Evolutionary conservation across 805 yeast genomes (phyloP).

Genomic region (Candida ortonii): DNA sequence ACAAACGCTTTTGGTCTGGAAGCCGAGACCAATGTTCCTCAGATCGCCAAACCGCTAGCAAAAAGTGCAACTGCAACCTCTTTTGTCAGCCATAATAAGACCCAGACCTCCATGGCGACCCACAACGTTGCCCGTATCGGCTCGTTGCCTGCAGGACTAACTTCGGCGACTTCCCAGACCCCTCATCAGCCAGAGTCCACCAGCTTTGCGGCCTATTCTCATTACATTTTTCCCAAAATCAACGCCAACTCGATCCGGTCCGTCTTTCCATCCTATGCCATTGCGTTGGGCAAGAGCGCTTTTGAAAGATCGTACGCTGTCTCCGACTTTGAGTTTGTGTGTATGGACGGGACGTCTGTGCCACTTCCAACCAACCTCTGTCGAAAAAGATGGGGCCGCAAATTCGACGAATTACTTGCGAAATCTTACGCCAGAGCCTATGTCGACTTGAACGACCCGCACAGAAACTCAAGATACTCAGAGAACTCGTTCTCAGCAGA

Average conservation of each 20-base stretch:
- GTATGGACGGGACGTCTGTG: slow-evolving; percentile 67
- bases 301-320: slow-evolving; percentile 62
- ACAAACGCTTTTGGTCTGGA: slow-evolving; percentile 41
- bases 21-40: slow-evolving; percentile 1
- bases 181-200: slow-evolving; percentile 12
- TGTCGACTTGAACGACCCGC: slow-evolving; percentile 24
- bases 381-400: slow-evolving; percentile 75
- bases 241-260: slow-evolving; percentile 65
- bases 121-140: slow-evolving; percentile 1
- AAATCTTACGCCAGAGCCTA: slow-evolving; percentile 63
- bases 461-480: slow-evolving; percentile 2
- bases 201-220: slow-evolving; percentile 67
- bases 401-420: slow-evolving; percentile 59
- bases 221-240: slow-evolving; percentile 70
- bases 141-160: slow-evolving; percentile 6
- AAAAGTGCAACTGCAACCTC: neutral
- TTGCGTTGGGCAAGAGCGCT: slow-evolving; percentile 73
- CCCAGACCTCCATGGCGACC: neutral
- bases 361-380: slow-evolving; percentile 59
- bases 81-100: neutral
- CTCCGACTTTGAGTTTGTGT: slow-evolving; percentile 69
- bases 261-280: slow-evolving; percentile 73
- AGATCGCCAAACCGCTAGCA: neutral
- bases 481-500: too few relatives aligned
- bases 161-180: slow-evolving; percentile 2